Evolutionary conservation across 176 grass and related monocot species (phyloP).

Genomic region (Juncus effusus): DNA sequence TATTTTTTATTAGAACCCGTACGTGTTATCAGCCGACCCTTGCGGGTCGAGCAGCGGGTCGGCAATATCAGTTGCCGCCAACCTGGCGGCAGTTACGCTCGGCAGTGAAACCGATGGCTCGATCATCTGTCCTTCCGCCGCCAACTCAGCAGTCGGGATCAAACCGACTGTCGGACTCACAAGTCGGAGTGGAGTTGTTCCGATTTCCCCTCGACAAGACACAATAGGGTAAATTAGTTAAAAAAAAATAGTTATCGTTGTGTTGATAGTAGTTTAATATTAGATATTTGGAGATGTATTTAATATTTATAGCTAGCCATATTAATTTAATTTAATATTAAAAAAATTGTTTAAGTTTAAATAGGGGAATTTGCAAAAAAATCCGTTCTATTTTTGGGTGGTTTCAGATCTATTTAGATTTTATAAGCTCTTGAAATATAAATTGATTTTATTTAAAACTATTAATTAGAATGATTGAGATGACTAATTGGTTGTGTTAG

Average conservation of each 20-base stretch:
- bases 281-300: too few species aligned
- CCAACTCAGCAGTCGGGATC: conserved; percentile 68
- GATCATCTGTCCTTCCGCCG: conserved; percentile 69
- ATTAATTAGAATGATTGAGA: too few species aligned
- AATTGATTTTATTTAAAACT: neutral
- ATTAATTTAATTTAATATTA: too few species aligned
- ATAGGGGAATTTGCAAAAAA: too few species aligned
- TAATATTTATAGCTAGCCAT: too few species aligned
- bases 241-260: too few species aligned
- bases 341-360: too few species aligned
- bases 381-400: too few species aligned
- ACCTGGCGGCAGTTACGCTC: conserved; percentile 62
- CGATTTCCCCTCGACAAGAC: conserved; percentile 67
- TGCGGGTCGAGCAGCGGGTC: conserved; percentile 78
- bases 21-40: conserved; percentile 41
- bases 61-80: conserved; percentile 58
- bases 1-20: conserved; percentile 47
- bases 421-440: too few species aligned
- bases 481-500: too few species aligned
- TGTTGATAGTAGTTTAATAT: too few species aligned
- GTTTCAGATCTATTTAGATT: too few species aligned
- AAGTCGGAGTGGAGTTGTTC: conserved; percentile 66
- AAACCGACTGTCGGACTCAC: conserved; percentile 78
- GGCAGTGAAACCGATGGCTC: conserved; percentile 78
- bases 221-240: conserved; percentile 40